phyloP scores from a whole-genome alignment of 1,284 basidiomycete species.

The Trametes sp. region DNA sequence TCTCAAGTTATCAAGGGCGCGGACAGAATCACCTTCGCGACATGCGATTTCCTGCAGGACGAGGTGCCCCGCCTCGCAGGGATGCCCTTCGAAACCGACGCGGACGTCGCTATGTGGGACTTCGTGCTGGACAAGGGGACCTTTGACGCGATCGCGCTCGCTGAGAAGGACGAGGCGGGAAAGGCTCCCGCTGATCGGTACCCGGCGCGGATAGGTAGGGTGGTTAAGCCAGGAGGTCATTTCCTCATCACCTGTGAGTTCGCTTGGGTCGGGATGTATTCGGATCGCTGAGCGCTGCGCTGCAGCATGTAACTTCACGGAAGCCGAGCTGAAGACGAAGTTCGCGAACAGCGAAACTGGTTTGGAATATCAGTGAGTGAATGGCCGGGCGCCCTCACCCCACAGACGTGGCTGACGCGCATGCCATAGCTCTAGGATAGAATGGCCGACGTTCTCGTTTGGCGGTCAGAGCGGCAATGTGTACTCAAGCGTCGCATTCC shows the following conservation, averaged over 20 bases:
- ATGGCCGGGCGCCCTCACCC: not conserved
- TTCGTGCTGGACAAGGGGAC: slow-evolving; percentile 83
- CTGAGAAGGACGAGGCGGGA: slow-evolving; percentile 65
- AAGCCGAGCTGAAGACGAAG: slow-evolving; percentile 72
- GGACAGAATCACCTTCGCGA: slow-evolving; percentile 55
- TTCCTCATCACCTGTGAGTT: slow-evolving; percentile 86
- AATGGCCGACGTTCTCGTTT: slow-evolving; percentile 76
- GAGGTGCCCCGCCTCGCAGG: slow-evolving; percentile 44
- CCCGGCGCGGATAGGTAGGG: slow-evolving; percentile 60
- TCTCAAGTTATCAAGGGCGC: slow-evolving; percentile 9
- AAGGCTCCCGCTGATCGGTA: slow-evolving; percentile 66
- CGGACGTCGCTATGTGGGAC: slow-evolving; percentile 56
- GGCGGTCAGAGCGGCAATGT: slow-evolving; percentile 80
- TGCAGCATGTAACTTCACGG: slow-evolving; percentile 89
- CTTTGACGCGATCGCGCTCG: slow-evolving; percentile 87
- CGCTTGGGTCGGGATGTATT: not conserved
- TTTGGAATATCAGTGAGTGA: slow-evolving; percentile 68
- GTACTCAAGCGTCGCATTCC: slow-evolving; percentile 79
- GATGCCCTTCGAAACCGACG: slow-evolving; percentile 16
- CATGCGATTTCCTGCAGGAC: slow-evolving; percentile 67
- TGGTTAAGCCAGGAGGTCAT: slow-evolving; percentile 72
- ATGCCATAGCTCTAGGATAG: slow-evolving; percentile 65
- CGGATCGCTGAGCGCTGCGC: not conserved
- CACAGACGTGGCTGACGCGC: not conserved
- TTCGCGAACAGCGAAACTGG: slow-evolving; percentile 62